Evolutionary conservation across 129 eudicot species (phyloP).

Genomic region (Smallanthus sonchifolius): DNA sequence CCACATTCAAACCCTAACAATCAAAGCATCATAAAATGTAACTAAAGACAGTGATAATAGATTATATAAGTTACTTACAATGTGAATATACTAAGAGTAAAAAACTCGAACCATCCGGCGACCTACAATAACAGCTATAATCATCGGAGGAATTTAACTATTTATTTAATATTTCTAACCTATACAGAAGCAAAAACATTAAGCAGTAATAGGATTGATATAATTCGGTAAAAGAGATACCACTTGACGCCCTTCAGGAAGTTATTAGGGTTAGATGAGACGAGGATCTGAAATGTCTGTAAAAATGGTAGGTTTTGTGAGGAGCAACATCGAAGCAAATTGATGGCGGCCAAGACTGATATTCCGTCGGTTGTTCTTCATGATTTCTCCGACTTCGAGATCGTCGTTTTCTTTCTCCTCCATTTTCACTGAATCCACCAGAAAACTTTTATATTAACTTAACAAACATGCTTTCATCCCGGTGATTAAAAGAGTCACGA

Average conservation of each 20-base stretch:
- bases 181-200: background rate
- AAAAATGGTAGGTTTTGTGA: slow-evolving; percentile 61
- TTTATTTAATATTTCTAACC: too few species aligned
- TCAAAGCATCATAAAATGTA: background rate
- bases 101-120: slow-evolving; percentile 95
- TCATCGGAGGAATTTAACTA: background rate
- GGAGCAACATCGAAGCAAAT: slow-evolving; percentile 60
- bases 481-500: too few species aligned
- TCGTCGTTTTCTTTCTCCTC: slow-evolving; percentile 4
- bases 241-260: slow-evolving; percentile 78
- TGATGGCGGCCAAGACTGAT: slow-evolving; percentile 49
- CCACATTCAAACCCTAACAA: background rate
- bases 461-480: too few species aligned
- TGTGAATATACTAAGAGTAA: slow-evolving; percentile 48
- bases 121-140: slow-evolving; percentile 57
- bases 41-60: background rate
- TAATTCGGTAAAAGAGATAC: too few species aligned
- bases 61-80: slow-evolving; percentile 40
- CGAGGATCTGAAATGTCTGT: slow-evolving; percentile 56
- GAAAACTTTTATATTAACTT: too few species aligned
- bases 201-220: background rate
- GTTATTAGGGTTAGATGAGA: slow-evolving; percentile 68
- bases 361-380: slow-evolving; percentile 28
- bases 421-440: background rate
- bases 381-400: too few species aligned